Conservation (phyloP, 2,329 filamentous ascomycete genomes). For the Pseudogymnoascus sp. region DNA sequence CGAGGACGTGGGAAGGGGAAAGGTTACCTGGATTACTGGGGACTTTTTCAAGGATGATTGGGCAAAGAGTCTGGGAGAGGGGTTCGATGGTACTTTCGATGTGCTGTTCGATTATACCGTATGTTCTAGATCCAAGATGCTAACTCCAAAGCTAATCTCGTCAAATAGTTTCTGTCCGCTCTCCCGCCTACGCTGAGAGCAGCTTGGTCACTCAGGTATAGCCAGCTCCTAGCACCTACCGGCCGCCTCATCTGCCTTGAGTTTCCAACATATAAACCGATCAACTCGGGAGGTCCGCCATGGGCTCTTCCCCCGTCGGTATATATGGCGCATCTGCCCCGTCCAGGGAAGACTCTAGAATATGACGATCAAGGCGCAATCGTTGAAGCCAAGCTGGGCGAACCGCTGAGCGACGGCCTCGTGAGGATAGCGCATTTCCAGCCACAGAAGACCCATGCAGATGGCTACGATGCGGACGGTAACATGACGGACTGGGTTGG, state of each 20-base stretch:
- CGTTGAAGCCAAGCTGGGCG: conserved; percentile 36
- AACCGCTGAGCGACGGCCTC: conserved; percentile 33
- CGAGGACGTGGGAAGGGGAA: conserved; percentile 39
- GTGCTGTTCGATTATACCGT: conserved; percentile 57
- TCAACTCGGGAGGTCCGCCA: conserved; percentile 59
- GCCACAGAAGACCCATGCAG: conserved; percentile 41
- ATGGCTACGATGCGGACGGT: conserved; percentile 38
- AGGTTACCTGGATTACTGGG: conserved; percentile 46
- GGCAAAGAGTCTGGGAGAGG: conserved; percentile 27
- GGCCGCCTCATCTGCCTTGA: conserved; percentile 60
- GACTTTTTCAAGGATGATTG: conserved; percentile 61
- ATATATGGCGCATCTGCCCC: conserved; percentile 62
- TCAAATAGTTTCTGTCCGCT: conserved; percentile 51
- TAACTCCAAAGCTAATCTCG: neutral
- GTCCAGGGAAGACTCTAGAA: conserved; percentile 57
- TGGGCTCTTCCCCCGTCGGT: conserved; percentile 60
- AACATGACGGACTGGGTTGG: conserved; percentile 44
- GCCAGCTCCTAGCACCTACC: conserved; percentile 38
- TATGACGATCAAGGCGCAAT: conserved; percentile 50
- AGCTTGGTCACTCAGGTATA: conserved; percentile 45
- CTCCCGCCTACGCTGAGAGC: conserved; percentile 45
- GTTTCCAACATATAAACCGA: conserved; percentile 65
- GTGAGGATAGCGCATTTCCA: conserved; percentile 41
- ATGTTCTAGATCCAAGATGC: conserved; percentile 20
- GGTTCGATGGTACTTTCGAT: conserved; percentile 47